Base-by-base conservation (phyloP, 2,329 filamentous ascomycete species). In the Trichoderma sp. region DNA sequence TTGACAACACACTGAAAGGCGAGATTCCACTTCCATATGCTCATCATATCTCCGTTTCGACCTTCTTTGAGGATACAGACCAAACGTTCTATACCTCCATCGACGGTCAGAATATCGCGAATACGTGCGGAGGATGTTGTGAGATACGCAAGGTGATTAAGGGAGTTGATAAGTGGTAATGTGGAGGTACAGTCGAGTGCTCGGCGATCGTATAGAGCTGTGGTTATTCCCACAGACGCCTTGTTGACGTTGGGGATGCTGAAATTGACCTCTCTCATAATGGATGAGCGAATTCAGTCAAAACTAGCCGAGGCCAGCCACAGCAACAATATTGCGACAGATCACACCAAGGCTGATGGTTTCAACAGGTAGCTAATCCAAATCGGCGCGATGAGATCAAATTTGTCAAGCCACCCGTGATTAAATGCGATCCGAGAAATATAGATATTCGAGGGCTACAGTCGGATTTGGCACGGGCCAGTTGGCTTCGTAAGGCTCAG, bases 11-110 rank as follows among this genome's bases (percentile, higher is more conserved):
- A 99, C 81, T 98, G 96, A 80, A 99, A 99, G 65, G 96, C 96
- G 71, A 99, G 86, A 77, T 97, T 99, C 96, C 96, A 99, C 82
- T 98, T 98, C 96, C 96, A 99, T 92, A 97, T 97, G 80, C 97
- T 95, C 95, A 98, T 97, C 90, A 97, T 91, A 79, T 99, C 95
- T 81, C 94, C 96, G 82, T 93, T 97, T 78, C 96, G 88, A 72
- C 96, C 96, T 81, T 97, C 93, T 82, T 99, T 99, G 80, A 99
- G 88, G 77, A 99, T 97, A 86, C 94, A 97, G 78, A 99, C 93
- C 74, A 99, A 85, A 73, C 95, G 86, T 83, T 99, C 96, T 80
- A 99, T 96, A 71, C 96, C 96, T 81, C 96, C 96, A 91, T 99
- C 96, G 82, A 99, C 93, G 68, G 95, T 98, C 73, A 99, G 87